Evolutionary conservation across 371 early-diverging fungal genomes (phyloP).

Genomic region (Haplosporangium sp.): DNA sequence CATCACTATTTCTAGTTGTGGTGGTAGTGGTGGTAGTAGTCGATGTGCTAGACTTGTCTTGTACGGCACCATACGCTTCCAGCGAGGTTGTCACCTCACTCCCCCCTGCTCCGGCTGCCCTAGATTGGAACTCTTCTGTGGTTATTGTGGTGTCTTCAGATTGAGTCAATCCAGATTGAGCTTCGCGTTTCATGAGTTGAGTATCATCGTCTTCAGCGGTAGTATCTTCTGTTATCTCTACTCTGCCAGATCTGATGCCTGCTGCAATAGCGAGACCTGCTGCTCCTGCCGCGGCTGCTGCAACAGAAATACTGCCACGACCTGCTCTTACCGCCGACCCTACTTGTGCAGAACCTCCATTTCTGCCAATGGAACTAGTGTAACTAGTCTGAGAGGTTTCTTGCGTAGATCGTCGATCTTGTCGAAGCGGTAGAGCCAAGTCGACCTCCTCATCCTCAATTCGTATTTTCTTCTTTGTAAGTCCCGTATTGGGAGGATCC

Average conservation of each 20-base stretch:
- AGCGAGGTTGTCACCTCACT: background rate
- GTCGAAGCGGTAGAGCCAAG: constrained; percentile 45
- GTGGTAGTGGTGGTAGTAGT: background rate
- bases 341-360: background rate
- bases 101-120: background rate
- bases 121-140: background rate
- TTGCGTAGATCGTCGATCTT: constrained; percentile 21
- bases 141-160: background rate
- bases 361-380: constrained; percentile 1
- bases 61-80: background rate
- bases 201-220: background rate
- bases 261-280: constrained; percentile 12
- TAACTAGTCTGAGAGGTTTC: background rate
- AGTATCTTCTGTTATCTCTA: background rate
- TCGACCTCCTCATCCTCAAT: constrained; percentile 54
- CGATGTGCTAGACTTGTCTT: background rate
- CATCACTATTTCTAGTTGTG: background rate
- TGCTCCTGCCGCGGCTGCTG: constrained; percentile 8
- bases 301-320: background rate
- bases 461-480: constrained; percentile 46
- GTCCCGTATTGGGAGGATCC: constrained; percentile 41
- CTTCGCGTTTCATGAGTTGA: background rate
- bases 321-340: constrained; percentile 1
- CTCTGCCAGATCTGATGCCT: constrained; percentile 3
- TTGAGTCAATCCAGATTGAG: background rate